phyloP scores from a whole-genome alignment of 371 early-diverging fungal species.

The Mortierella sp. region DNA sequence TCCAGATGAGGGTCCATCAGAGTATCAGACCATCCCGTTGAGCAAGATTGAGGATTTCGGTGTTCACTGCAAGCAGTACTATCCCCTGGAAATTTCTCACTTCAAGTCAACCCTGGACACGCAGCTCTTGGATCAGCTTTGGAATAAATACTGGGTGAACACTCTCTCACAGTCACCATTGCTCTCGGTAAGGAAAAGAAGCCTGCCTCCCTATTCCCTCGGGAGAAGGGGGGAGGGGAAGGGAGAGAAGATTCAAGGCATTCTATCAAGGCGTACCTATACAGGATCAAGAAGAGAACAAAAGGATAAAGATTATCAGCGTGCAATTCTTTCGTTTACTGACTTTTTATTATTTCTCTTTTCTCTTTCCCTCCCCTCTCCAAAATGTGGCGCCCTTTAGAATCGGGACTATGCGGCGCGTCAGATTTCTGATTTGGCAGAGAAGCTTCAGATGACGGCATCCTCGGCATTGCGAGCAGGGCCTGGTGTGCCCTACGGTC shows the following conservation, averaged over 20 bases:
- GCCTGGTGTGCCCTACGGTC: slow-evolving; percentile 63
- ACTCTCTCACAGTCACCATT: slow-evolving; percentile 93
- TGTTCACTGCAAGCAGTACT: slow-evolving; percentile 94
- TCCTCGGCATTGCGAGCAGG: slow-evolving; percentile 59
- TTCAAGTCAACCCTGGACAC: slow-evolving; percentile 94
- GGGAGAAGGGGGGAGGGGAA: no score
- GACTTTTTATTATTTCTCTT: background rate
- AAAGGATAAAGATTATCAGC: no score
- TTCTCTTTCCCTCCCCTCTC: background rate
- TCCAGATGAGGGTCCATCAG: slow-evolving; percentile 77
- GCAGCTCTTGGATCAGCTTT: slow-evolving; percentile 87
- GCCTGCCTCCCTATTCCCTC: no score
- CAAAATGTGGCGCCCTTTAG: slow-evolving; percentile 50
- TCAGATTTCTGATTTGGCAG: slow-evolving; percentile 84
- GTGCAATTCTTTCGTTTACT: background rate
- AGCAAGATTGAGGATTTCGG: slow-evolving; percentile 98
- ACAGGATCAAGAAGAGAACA: no score
- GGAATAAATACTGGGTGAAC: slow-evolving; percentile 98
- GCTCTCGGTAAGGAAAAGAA: slow-evolving; percentile 71
- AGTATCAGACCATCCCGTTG: slow-evolving; percentile 88
- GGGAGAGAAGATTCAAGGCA: no score
- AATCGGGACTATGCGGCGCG: slow-evolving; percentile 84
- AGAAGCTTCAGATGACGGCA: slow-evolving; percentile 86
- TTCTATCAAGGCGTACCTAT: background rate
- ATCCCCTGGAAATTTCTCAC: slow-evolving; percentile 90